phyloP scores from a whole-genome alignment of 1,284 basidiomycete genomes.

The Sparassis latifolia region DNA sequence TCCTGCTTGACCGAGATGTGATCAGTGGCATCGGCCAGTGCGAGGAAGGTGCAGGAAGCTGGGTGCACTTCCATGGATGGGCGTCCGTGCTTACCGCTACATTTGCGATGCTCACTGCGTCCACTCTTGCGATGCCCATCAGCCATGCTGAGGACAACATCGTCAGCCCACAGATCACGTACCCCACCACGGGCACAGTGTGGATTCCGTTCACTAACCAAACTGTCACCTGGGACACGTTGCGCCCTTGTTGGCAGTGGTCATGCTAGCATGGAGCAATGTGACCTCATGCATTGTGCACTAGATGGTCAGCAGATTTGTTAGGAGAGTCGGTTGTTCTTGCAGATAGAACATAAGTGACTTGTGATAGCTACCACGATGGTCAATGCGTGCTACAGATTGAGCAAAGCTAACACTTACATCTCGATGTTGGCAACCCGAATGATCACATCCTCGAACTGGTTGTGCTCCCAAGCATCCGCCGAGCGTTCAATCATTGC shows the following conservation, averaged over 20 bases:
- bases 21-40: conserved; percentile 21
- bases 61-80: conserved; percentile 8
- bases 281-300: conserved; percentile 88
- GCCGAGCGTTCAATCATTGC: conserved; percentile 97
- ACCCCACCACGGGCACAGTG: conserved; percentile 20
- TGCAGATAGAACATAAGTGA: conserved; percentile 85
- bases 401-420: conserved; percentile 33
- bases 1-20: conserved; percentile 47
- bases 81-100: conserved; percentile 21
- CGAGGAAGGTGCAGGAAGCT: conserved; percentile 14
- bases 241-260: conserved; percentile 55
- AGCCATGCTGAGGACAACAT: conserved; percentile 22
- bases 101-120: conserved; percentile 18
- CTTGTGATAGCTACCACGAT: conserved; percentile 71
- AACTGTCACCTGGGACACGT: conserved; percentile 22
- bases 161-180: conserved; percentile 39
- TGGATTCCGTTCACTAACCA: conserved; percentile 14
- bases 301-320: conserved; percentile 92
- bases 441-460: conserved; percentile 95
- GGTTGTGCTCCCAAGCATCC: conserved; percentile 98
- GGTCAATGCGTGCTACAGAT: conserved; percentile 3
- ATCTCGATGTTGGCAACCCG: conserved; percentile 98
- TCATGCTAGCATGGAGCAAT: conserved; percentile 80
- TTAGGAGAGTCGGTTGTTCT: conserved; percentile 90
- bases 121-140: conserved; percentile 23